Conservation (phyloP, 1,284 basidiomycete species). For the Fomes fomentarius region DNA sequence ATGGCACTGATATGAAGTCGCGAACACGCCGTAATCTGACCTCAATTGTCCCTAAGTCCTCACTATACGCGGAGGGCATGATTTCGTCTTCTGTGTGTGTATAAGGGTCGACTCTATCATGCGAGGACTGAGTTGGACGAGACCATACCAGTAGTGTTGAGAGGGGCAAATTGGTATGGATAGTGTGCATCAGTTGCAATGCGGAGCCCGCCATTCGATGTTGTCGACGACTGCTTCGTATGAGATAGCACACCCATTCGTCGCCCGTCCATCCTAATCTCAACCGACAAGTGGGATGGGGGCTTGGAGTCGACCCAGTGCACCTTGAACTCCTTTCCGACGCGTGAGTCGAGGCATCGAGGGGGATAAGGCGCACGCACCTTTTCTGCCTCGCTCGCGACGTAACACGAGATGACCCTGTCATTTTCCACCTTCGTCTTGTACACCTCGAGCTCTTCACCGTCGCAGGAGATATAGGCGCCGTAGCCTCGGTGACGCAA, state of each 20-base stretch:
- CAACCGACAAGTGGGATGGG: constrained; percentile 15
- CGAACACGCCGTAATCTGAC: constrained; percentile 15
- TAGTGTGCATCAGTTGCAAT: constrained; percentile 11
- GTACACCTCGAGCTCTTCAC: constrained; percentile 18
- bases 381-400: constrained; percentile 25
- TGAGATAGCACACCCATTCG: constrained; percentile 20
- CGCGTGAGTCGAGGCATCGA: too few relatives aligned
- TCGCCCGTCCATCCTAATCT: constrained; percentile 14
- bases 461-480: constrained; percentile 24
- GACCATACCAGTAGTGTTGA: constrained; percentile 2
- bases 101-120: neutral
- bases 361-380: constrained; percentile 6
- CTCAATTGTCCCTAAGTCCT: constrained; percentile 21
- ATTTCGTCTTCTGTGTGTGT: constrained; percentile 9
- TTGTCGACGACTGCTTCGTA: constrained; percentile 12
- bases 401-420: constrained; percentile 23
- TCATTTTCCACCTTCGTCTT: constrained; percentile 21
- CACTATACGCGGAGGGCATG: constrained; percentile 18
- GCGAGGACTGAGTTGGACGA: too few relatives aligned
- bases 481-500: constrained; percentile 15
- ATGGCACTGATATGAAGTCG: constrained; percentile 6
- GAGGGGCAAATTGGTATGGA: constrained; percentile 12
- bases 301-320: constrained; percentile 22
- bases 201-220: constrained; percentile 5
- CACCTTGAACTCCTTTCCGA: constrained; percentile 9